Base-by-base conservation (phyloP, 2,329 filamentous ascomycete genomes). In the Penicillium sp. region DNA sequence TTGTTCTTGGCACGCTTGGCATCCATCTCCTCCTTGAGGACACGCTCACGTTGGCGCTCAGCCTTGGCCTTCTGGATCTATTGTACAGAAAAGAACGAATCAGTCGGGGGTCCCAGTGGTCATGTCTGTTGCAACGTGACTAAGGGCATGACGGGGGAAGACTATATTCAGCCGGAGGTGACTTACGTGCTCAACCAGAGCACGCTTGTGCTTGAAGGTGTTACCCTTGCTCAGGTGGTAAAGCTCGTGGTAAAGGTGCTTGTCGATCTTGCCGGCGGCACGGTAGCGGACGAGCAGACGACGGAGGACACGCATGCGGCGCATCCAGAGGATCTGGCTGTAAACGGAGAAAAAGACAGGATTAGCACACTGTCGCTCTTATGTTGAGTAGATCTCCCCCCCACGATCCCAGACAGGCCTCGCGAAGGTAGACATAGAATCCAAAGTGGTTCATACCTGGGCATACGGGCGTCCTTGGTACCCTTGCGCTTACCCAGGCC, bases 151-250 rank as follows among this genome's bases (percentile, higher is more conserved):
- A 13, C 11, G 11, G 26, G 26, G 33, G 33, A 15, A 14, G 21
- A 26, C 7, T 2, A 3, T 5, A 10, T 15, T 7, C 3, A 7
- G n/a, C 9, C 21, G 10, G 15, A 19, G 5, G 8, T 17, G 39
- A 65, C 93, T 70, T 94, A 98, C 93, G 81, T 98, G 93, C 84
- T 98, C 93, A 73, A 98, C 89, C 67, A 98, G 85, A 70, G 90
- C 93, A 78, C 93, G 86, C 90, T 97, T 98, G 88, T 98, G 93
- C 90, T 98, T 98, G 87, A 98, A 98, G 74, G 93, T 91, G 86
- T 98, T 98, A 94, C 93, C 94, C 90, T 98, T 98, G 85, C 87
- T 93, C 73, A 94, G 80, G 77, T 96, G 93, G 84, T 98, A 98
- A 62, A 98, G 88, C 80, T 97, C 90, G 84, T 98, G 93, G 84